phyloP scores from a whole-genome alignment of 805 yeast genomes.

The Candida boidinii region DNA sequence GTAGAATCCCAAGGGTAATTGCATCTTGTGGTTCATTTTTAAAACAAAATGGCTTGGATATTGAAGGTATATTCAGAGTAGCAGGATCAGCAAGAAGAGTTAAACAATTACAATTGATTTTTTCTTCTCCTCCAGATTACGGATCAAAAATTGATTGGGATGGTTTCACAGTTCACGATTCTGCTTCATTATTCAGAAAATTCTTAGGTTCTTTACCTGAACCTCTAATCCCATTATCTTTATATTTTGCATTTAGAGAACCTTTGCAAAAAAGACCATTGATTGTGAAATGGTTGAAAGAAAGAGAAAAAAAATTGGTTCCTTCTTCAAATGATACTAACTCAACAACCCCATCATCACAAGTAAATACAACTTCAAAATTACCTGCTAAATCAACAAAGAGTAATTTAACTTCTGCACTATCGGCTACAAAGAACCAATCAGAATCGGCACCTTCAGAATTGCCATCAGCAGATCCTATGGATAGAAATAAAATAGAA shows the following conservation, averaged over 20 bases:
- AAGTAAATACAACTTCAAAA: too few relatives aligned
- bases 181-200: constrained; percentile 82
- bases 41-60: constrained; percentile 66
- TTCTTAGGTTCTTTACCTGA: constrained; percentile 84
- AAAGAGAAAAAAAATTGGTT: constrained; percentile 28
- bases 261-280: constrained; percentile 64
- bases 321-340: background rate
- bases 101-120: constrained; percentile 73
- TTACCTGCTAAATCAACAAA: too few relatives aligned
- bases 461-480: background rate
- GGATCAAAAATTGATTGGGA: constrained; percentile 89
- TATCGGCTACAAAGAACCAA: background rate
- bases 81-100: constrained; percentile 88
- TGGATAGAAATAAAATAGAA: background rate
- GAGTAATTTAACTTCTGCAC: too few relatives aligned
- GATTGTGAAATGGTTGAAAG: constrained; percentile 56
- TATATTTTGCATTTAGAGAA: constrained; percentile 70
- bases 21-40: constrained; percentile 89
- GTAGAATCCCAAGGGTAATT: constrained; percentile 86
- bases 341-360: background rate
- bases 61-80: constrained; percentile 88
- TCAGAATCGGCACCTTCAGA: background rate
- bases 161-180: constrained; percentile 93
- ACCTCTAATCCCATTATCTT: constrained; percentile 74
- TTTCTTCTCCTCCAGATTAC: constrained; percentile 82